Evolutionary conservation across 441 rosid genomes (phyloP).

Genomic region (Pelargonium citronellum): DNA sequence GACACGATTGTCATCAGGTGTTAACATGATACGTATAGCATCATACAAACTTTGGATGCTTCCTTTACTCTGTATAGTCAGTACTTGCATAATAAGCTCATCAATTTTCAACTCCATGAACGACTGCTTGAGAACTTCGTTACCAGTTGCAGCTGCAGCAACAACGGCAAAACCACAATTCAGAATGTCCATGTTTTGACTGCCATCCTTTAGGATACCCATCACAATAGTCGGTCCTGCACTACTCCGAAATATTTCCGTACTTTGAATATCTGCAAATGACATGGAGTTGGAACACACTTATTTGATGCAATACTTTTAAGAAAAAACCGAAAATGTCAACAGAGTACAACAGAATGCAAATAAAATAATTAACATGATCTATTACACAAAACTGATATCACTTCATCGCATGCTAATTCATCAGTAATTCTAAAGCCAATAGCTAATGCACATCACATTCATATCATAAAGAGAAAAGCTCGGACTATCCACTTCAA

Average conservation of each 20-base stretch:
- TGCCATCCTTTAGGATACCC: constrained; percentile 38
- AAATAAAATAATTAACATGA: neutral
- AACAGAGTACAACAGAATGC: neutral
- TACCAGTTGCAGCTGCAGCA: constrained; percentile 72
- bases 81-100: constrained; percentile 57
- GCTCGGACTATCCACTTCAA: neutral
- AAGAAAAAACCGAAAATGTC: neutral
- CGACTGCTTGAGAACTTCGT: constrained; percentile 66
- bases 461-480: neutral
- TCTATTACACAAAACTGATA: neutral
- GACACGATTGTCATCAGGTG: constrained; percentile 86
- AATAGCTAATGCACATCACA: neutral
- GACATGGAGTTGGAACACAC: constrained; percentile 6
- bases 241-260: constrained; percentile 50
- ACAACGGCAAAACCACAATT: constrained; percentile 57
- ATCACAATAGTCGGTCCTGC: constrained; percentile 50
- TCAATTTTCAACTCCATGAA: constrained; percentile 80
- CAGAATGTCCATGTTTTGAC: constrained; percentile 41
- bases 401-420: neutral
- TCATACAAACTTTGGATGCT: constrained; percentile 53
- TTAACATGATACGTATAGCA: constrained; percentile 61
- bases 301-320: neutral
- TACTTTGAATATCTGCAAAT: constrained; percentile 58
- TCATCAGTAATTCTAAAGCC: neutral
- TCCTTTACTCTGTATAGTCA: constrained; percentile 37